These are phyloP conservation scores for Turritis glabra DNA, from an alignment of 345 rosid species.

Conservation along the genomic window DNA sequence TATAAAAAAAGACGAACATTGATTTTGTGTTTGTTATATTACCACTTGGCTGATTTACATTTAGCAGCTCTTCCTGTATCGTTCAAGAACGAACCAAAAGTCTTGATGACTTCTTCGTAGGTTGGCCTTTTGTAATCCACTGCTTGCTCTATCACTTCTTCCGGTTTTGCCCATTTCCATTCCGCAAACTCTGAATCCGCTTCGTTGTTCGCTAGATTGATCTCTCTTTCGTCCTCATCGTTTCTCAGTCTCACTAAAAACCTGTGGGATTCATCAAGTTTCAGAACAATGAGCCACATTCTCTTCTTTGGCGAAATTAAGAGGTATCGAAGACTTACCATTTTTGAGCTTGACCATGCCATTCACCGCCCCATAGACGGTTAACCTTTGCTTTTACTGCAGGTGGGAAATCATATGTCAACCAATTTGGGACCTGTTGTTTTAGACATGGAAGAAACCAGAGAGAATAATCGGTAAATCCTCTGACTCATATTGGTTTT, in stretches of 20 bases:
- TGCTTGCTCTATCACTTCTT: conserved; percentile 90
- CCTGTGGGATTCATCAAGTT: conserved; percentile 44
- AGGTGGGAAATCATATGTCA: conserved; percentile 92
- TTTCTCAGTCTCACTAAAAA: conserved; percentile 76
- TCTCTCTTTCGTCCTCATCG: conserved; percentile 66
- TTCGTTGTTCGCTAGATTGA: conserved; percentile 74
- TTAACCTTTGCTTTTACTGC: conserved; percentile 94
- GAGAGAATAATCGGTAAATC: background rate
- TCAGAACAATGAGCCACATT: conserved; percentile 4
- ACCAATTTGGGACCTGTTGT: conserved; percentile 95
- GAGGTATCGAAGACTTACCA: conserved; percentile 48
- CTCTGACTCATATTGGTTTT: background rate
- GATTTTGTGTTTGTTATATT: conserved; percentile 24
- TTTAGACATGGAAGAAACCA: background rate
- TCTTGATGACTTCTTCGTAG: conserved; percentile 84
- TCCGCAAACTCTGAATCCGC: conserved; percentile 88
- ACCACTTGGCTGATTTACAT: conserved; percentile 97
- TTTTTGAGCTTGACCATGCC: conserved; percentile 99
- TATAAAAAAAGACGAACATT: background rate
- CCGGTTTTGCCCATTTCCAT: conserved; percentile 93
- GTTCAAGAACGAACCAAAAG: conserved; percentile 66
- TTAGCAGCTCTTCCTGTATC: conserved; percentile 62
- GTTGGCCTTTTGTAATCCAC: conserved; percentile 98
- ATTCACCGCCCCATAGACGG: conserved; percentile 98
- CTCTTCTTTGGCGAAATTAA: background rate